A percentile compares a stretch with the other conserved stretches of the same genome.
phyloP scores from a whole-genome alignment of 1,139 yeast genomes.

The Eremothecium sinecaudum region DNA sequence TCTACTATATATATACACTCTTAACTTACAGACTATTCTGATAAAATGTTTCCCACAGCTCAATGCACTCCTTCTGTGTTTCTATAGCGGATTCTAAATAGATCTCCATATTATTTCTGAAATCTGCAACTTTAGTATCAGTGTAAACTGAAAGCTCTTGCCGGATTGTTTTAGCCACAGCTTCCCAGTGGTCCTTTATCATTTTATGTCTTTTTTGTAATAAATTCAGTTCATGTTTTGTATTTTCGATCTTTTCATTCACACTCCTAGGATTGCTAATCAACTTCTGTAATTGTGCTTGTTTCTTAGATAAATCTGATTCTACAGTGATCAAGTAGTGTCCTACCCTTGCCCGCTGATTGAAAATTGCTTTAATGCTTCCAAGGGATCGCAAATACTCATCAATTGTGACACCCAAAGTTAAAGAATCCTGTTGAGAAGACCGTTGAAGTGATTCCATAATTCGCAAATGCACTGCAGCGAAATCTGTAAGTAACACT shows the following conservation, averaged over 20 bases:
- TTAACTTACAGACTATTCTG: constrained; percentile 22
- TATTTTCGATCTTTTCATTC: constrained; percentile 47
- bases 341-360: constrained; percentile 65
- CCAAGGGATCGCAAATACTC: constrained; percentile 75
- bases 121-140: constrained; percentile 69
- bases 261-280: constrained; percentile 44
- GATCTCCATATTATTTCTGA: constrained; percentile 82
- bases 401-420: constrained; percentile 79
- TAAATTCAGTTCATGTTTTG: constrained; percentile 49
- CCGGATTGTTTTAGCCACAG: constrained; percentile 55
- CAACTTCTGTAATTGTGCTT: constrained; percentile 43
- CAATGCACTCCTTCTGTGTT: constrained; percentile 89
- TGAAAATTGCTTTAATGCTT: constrained; percentile 65
- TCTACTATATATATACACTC: not conserved
- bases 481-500: constrained; percentile 53
- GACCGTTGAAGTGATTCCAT: constrained; percentile 71
- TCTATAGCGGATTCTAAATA: constrained; percentile 87
- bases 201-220: constrained; percentile 50
- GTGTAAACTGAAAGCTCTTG: constrained; percentile 64
- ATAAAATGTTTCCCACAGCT: constrained; percentile 87
- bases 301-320: constrained; percentile 40
- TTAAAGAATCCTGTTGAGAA: constrained; percentile 76
- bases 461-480: constrained; percentile 61
- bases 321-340: constrained; percentile 49
- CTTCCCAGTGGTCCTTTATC: constrained; percentile 51